phyloP scores from a whole-genome alignment of 371 early-diverging fungal genomes.

The Choanephora cucurbitarum region DNA sequence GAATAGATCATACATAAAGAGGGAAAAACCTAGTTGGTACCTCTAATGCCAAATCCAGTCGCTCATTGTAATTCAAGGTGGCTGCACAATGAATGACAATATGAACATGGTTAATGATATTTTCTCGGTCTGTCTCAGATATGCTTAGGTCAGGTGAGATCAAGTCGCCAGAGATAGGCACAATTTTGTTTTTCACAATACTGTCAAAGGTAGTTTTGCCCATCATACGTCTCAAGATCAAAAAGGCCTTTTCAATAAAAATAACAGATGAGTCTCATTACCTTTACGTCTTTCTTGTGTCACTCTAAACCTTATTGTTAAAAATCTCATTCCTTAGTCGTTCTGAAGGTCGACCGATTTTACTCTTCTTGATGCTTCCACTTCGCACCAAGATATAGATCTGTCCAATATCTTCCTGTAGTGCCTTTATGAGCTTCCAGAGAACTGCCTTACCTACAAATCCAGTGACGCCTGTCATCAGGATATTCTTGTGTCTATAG shows the following conservation, averaged over 20 bases:
- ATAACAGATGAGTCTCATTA: no score
- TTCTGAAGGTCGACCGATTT: conserved; percentile 49
- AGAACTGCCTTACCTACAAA: conserved; percentile 65
- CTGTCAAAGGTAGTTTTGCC: conserved; percentile 41
- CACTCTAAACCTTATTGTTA: conserved; percentile 36
- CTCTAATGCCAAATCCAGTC: conserved; percentile 60
- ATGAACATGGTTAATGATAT: conserved; percentile 49
- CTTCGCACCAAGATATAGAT: conserved; percentile 50
- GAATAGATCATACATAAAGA: no score
- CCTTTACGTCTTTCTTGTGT: no score
- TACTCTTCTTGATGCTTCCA: conserved; percentile 50
- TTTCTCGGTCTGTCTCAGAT: conserved; percentile 46
- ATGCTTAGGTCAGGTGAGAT: conserved; percentile 59
- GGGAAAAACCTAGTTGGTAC: conserved; percentile 39
- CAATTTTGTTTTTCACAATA: conserved; percentile 53
- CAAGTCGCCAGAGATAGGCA: conserved; percentile 62
- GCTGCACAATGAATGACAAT: conserved; percentile 68
- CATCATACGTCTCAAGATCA: conserved; percentile 36
- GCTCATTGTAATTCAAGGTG: conserved; percentile 63
- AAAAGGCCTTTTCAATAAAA: conserved; percentile 41
- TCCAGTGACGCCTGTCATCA: conserved; percentile 65
- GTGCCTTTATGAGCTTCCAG: conserved; percentile 50
- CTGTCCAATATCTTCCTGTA: conserved; percentile 34
- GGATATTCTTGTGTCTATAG: conserved; percentile 40
- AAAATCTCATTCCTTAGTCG: conserved; percentile 47